Percentiles rank a stretch among this genome's conserved stretches.
These are phyloP conservation scores for Hortiboletus flavorubellus DNA, from an alignment of 768 basidiomycete genomes.

Conservation along the genomic window DNA sequence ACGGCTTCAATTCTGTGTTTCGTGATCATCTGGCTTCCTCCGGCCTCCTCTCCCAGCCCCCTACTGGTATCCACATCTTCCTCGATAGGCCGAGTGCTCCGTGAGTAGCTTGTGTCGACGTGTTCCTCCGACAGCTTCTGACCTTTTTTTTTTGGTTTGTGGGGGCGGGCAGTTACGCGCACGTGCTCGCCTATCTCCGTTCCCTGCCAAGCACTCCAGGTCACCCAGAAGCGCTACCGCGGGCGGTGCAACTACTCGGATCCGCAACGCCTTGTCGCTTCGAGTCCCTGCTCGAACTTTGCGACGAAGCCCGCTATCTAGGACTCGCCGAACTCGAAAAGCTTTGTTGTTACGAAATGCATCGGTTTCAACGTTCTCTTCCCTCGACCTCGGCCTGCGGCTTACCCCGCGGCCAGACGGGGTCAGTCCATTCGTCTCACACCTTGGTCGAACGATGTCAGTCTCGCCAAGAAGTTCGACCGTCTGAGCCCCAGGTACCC, in stretches of 20 bases:
- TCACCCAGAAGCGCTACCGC: slow-evolving; percentile 54
- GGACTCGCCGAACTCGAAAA: slow-evolving; percentile 60
- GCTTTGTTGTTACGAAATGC: slow-evolving; percentile 68
- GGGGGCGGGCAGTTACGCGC: slow-evolving; percentile 50
- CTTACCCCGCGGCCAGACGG: slow-evolving; percentile 38
- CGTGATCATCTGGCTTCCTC: slow-evolving; percentile 61
- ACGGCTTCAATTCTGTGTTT: slow-evolving; percentile 49
- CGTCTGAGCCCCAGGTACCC: slow-evolving; percentile 4
- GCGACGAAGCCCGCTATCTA: slow-evolving; percentile 78
- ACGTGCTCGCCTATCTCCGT: slow-evolving; percentile 72
- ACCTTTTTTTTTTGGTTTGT: not conserved
- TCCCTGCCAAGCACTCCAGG: slow-evolving; percentile 46
- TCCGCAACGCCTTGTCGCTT: slow-evolving; percentile 46
- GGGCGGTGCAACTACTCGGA: slow-evolving; percentile 46
- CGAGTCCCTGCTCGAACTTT: slow-evolving; percentile 68
- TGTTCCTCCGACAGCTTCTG: not conserved
- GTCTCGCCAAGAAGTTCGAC: slow-evolving; percentile 14
- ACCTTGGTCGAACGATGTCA: slow-evolving; percentile 57
- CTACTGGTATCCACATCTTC: slow-evolving; percentile 63
- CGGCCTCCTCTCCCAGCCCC: slow-evolving; percentile 46
- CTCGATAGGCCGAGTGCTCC: slow-evolving; percentile 77
- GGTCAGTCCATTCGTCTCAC: slow-evolving; percentile 58
- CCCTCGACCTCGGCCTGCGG: slow-evolving; percentile 39
- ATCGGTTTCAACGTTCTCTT: slow-evolving; percentile 43
- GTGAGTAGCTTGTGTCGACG: slow-evolving; percentile 43